Evolutionary conservation across 495 filamentous ascomycete species (phyloP), one percentile per base, ranked within the genome.

Genomic region (Evernia prunastri): DNA sequence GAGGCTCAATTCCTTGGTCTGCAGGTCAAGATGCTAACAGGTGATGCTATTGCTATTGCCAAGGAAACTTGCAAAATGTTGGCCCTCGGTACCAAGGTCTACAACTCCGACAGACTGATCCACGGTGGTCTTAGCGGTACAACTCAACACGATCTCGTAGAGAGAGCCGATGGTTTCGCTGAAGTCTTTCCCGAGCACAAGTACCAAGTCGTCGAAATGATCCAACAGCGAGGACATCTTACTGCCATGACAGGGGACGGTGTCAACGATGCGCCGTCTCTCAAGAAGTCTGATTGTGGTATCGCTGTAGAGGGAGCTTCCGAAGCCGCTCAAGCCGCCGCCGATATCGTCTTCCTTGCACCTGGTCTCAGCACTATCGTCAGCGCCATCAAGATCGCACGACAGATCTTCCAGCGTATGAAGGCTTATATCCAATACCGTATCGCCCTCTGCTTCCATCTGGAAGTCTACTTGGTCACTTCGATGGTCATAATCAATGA

Each of bases 121-220:
- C 84, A 88, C 75, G 86, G 86, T 80, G 87, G 87, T 79, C 83
- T 89, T 43, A 81, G 82, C 66, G 87, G 87, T 66, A 85, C 85
- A 59, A 86, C 84, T 66, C 86, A 88, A 78, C 84, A 89, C 78
- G 87, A 89, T 72, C 82, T 89, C 40, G 85, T 87, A 67, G 87
- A 89, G 77, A 85, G 86, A 71, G 87, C 86, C 66, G 87, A 89
- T 74, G 87, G 87, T 40, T 71, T 71, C 54, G 89, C 89, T 70
- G 92, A 96, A 76, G 92, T 96, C 49, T 97, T 96, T 82, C 92
- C 92, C 63, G 91, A 97, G 77, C 92, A 97, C 81, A 97, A 97
- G 82, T 96, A 93, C 78, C 92, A 96, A 69, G 92, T 97, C 71
- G 92, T 97, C 68, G 89, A 96, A 76, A 95, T 96, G 79, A 86